Conservation (phyloP, 129 eudicot genomes). For the Flaveria ramosissima region DNA sequence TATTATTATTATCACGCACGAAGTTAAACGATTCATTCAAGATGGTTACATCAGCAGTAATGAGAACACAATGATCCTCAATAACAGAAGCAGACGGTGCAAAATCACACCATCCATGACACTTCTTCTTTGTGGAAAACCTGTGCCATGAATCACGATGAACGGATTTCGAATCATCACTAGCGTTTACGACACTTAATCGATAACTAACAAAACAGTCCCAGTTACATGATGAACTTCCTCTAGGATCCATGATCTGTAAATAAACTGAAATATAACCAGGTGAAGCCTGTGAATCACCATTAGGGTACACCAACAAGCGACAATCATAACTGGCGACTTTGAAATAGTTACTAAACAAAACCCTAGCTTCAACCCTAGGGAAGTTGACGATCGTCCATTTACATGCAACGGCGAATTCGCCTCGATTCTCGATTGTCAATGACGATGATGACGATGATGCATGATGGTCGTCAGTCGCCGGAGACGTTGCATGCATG, state of each 20-base stretch:
- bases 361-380: conserved; percentile 67
- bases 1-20: conserved; percentile 46
- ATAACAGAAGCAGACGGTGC: conserved; percentile 53
- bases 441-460: conserved; percentile 33
- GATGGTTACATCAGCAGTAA: conserved; percentile 79
- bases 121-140: conserved; percentile 84
- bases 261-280: conserved; percentile 79
- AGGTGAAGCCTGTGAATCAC: conserved; percentile 91
- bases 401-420: conserved; percentile 65
- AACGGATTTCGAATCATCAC: conserved; percentile 62
- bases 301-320: conserved; percentile 79
- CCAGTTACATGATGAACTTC: conserved; percentile 75
- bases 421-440: conserved; percentile 67
- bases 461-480: conserved; percentile 59
- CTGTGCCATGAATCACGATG: conserved; percentile 98
- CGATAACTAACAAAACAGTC: conserved; percentile 95
- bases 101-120: conserved; percentile 99
- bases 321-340: conserved; percentile 97
- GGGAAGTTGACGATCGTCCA: conserved; percentile 82
- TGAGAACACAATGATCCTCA: conserved; percentile 57
- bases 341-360: conserved; percentile 96
- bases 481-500: conserved; percentile 31
- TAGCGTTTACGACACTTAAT: conserved; percentile 59
- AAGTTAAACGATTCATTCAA: conserved; percentile 67
- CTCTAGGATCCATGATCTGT: conserved; percentile 89